phyloP scores from a whole-genome alignment of 179 eudicot genomes.

The Camellia oleifera region DNA sequence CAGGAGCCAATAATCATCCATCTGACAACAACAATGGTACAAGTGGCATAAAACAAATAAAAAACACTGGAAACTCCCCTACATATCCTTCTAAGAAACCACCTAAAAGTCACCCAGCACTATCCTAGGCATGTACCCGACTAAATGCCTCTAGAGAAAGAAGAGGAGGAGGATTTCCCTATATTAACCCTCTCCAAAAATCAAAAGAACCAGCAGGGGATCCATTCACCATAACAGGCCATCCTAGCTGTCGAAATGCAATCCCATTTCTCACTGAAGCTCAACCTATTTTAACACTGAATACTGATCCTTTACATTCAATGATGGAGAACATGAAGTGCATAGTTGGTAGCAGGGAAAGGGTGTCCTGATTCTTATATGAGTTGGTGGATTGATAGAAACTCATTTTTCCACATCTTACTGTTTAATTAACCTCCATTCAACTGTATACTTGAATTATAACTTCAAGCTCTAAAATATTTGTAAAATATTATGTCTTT shows the following conservation, averaged over 20 bases:
- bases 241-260: background rate
- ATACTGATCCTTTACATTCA: background rate
- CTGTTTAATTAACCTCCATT: background rate
- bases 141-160: background rate
- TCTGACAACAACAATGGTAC: background rate
- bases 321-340: background rate
- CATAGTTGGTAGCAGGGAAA: background rate
- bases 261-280: background rate
- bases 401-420: background rate
- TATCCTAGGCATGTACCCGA: background rate
- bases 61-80: background rate
- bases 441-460: background rate
- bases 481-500: background rate
- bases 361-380: background rate
- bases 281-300: background rate
- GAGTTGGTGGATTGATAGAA: background rate
- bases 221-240: background rate
- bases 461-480: background rate
- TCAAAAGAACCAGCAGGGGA: background rate
- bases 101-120: background rate
- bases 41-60: background rate
- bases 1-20: background rate
- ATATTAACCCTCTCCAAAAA: background rate
- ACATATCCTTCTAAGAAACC: background rate
- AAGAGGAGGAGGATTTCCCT: background rate